Conservation (phyloP, 176 grass and related monocot species). For the Microstegium vimineum region DNA sequence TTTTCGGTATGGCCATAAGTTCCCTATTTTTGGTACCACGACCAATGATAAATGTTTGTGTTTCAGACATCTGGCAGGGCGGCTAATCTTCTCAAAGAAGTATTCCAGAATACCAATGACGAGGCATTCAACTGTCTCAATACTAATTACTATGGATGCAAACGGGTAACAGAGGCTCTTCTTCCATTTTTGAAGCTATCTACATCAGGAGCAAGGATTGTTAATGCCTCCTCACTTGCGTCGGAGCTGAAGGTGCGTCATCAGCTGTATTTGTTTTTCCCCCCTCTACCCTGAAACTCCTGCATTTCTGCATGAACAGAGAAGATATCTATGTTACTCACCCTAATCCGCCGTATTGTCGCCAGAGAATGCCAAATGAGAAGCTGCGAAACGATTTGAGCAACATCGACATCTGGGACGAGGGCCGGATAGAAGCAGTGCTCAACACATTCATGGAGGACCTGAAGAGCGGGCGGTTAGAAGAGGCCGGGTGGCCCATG, state of each 20-base stretch:
- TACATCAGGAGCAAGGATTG: conserved; percentile 53
- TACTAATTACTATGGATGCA: conserved; percentile 56
- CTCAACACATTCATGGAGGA: conserved; percentile 53
- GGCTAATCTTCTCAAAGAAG: conserved; percentile 45
- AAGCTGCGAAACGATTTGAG: conserved; percentile 40
- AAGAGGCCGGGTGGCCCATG: conserved; percentile 57
- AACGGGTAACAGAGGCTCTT: conserved; percentile 63
- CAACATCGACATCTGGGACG: conserved; percentile 37
- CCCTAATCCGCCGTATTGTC: not conserved
- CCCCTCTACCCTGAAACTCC: not conserved
- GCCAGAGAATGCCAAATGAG: conserved; percentile 63
- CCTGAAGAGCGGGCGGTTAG: conserved; percentile 45
- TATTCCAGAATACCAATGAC: conserved; percentile 47
- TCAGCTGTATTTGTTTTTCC: not conserved
- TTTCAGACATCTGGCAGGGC: conserved; percentile 69
- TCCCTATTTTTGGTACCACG: not conserved
- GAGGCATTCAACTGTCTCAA: conserved; percentile 40
- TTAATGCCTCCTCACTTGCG: conserved; percentile 56
- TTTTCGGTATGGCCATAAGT: not conserved
- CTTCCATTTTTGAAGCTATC: conserved; percentile 63
- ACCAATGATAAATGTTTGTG: not conserved
- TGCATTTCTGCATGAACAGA: not conserved
- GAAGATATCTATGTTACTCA: not conserved
- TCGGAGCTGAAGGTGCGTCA: conserved; percentile 57
- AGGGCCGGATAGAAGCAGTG: conserved; percentile 17